Evolutionary conservation across 2,329 filamentous ascomycete species (phyloP).

Genomic region (Escovopsis sp.): DNA sequence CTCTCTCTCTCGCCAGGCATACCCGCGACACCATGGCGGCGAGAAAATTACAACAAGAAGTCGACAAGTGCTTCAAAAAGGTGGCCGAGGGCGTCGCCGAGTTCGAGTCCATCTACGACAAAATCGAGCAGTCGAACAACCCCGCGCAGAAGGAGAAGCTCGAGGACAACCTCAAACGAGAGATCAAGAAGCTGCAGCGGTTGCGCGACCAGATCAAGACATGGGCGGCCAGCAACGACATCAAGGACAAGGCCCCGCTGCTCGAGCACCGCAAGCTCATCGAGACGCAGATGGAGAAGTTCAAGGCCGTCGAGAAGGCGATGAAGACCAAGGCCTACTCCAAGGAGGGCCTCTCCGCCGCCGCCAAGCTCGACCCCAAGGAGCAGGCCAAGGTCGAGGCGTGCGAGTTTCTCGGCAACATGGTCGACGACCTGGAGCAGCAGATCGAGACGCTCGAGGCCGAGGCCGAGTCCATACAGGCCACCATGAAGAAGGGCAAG

Average conservation of each 20-base stretch:
- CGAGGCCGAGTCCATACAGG: slow-evolving; percentile 73
- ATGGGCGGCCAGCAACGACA: slow-evolving; percentile 96
- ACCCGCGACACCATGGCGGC: slow-evolving; percentile 58
- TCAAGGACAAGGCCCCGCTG: slow-evolving; percentile 96
- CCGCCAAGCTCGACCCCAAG: slow-evolving; percentile 89
- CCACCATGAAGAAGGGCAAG: slow-evolving; percentile 89
- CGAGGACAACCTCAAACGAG: slow-evolving; percentile 93
- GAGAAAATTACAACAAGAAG: slow-evolving; percentile 92
- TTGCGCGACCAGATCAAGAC: slow-evolving; percentile 98
- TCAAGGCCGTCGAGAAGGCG: slow-evolving; percentile 99
- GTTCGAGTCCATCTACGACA: slow-evolving; percentile 93
- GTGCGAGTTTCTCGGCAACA: slow-evolving; percentile 68
- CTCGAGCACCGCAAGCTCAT: slow-evolving; percentile 90
- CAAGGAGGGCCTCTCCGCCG: slow-evolving; percentile 87
- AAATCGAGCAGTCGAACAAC: slow-evolving; percentile 87
- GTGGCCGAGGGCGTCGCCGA: slow-evolving; percentile 81
- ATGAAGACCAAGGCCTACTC: slow-evolving; percentile 99
- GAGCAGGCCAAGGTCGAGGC: slow-evolving; percentile 88
- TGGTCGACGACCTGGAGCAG: slow-evolving; percentile 84
- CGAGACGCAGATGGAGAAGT: slow-evolving; percentile 99
- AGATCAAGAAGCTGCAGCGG: slow-evolving; percentile 98
- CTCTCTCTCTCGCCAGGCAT: slow-evolving; percentile 5
- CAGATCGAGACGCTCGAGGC: slow-evolving; percentile 90
- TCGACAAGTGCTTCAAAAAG: slow-evolving; percentile 99
- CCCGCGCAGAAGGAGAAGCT: slow-evolving; percentile 94